A percentile compares a stretch with the other conserved stretches of the same genome.
Conservation (phyloP, 2,329 filamentous ascomycete genomes). For the Setomelanomma holmii region DNA sequence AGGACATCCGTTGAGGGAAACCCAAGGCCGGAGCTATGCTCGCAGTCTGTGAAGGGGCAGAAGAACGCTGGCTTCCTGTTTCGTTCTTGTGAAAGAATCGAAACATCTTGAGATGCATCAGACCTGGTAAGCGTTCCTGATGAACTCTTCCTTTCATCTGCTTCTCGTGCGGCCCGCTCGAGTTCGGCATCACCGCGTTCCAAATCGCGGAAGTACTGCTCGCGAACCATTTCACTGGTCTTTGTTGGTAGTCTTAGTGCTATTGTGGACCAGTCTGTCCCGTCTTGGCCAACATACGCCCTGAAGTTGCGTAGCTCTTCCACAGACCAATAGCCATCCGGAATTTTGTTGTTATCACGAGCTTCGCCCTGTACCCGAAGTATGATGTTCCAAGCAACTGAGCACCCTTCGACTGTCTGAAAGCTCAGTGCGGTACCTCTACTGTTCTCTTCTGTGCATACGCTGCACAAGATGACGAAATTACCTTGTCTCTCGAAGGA, state of each 20-base stretch:
- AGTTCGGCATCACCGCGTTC: background rate
- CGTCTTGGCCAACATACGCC: background rate
- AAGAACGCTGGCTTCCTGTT: too few relatives aligned
- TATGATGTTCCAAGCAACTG: conserved; percentile 64
- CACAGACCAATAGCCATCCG: background rate
- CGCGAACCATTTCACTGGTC: background rate
- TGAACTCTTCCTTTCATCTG: background rate
- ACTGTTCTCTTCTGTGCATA: conserved; percentile 83
- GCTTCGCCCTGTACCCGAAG: conserved; percentile 67
- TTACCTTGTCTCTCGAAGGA: too few relatives aligned
- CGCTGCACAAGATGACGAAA: too few relatives aligned
- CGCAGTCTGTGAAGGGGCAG: too few relatives aligned
- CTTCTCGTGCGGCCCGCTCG: background rate
- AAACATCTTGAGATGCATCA: background rate
- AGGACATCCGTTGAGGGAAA: too few relatives aligned
- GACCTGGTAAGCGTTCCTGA: background rate
- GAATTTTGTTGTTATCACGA: background rate
- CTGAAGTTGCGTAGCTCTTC: background rate
- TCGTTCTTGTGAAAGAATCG: background rate
- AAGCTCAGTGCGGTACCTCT: conserved; percentile 97
- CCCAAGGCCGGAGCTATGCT: too few relatives aligned
- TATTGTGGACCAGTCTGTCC: background rate
- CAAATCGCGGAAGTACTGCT: background rate
- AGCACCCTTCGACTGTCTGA: conserved; percentile 93
- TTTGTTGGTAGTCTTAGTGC: background rate